phyloP scores from a whole-genome alignment of 192 early-diverging fungal species.

The Backusella mclennaniae region DNA sequence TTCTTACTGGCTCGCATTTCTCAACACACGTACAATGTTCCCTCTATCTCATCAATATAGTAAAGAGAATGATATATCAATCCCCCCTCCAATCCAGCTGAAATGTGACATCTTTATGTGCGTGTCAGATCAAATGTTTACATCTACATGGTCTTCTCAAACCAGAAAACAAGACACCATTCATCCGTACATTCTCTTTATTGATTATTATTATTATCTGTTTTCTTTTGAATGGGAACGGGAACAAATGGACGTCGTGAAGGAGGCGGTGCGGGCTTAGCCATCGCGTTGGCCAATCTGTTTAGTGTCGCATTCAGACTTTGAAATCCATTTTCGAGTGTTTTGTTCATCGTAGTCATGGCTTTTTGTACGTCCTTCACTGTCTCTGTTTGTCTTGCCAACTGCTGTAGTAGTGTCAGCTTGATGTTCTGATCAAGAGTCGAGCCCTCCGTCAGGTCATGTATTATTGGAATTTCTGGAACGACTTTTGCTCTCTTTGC shows the following conservation, averaged over 20 bases:
- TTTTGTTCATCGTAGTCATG: not conserved
- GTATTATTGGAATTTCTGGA: not conserved
- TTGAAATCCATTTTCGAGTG: not conserved
- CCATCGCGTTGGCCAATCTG: not conserved
- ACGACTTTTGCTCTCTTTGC: not conserved
- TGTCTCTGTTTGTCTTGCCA: not conserved
- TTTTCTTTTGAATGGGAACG: not conserved
- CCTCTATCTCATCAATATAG: too few relatives aligned
- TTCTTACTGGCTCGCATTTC: too few relatives aligned
- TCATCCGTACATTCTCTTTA: too few relatives aligned
- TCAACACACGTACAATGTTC: too few relatives aligned
- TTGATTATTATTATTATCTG: not conserved
- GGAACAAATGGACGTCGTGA: not conserved
- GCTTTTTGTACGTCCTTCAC: not conserved
- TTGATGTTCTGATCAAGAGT: not conserved
- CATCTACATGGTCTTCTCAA: too few relatives aligned
- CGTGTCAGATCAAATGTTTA: too few relatives aligned
- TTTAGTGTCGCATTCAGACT: not conserved
- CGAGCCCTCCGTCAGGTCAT: too few relatives aligned
- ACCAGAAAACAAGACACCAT: too few relatives aligned
- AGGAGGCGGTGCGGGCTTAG: not conserved
- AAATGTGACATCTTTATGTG: too few relatives aligned
- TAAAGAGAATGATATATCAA: too few relatives aligned
- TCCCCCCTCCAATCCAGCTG: too few relatives aligned
- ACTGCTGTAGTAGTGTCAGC: not conserved